Evolutionary conservation across 495 filamentous ascomycete species (phyloP).

Genomic region (Sordaria brevicollis): DNA sequence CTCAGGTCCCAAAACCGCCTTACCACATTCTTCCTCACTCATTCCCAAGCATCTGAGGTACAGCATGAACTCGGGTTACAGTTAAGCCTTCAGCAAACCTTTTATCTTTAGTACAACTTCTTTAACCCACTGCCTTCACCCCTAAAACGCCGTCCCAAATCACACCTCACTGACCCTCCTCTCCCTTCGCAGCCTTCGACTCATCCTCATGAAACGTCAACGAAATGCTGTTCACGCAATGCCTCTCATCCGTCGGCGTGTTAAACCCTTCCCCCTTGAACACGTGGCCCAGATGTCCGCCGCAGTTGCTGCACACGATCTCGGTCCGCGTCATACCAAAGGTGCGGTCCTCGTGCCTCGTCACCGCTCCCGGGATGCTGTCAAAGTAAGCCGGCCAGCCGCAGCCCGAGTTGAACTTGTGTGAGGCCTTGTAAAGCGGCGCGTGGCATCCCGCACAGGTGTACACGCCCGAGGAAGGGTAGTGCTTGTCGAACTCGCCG

Average conservation of each 20-base stretch:
- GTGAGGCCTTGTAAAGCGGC: slow-evolving; percentile 77
- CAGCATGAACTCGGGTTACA: background rate
- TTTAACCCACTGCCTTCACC: background rate
- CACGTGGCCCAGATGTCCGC: slow-evolving; percentile 92
- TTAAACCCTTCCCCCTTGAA: slow-evolving; percentile 91
- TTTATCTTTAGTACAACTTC: background rate
- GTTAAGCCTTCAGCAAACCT: background rate
- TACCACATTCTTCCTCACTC: background rate
- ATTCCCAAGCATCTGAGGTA: background rate
- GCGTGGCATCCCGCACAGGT: slow-evolving; percentile 76
- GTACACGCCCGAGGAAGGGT: slow-evolving; percentile 64
- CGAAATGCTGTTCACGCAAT: slow-evolving; percentile 93
- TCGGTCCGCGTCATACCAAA: slow-evolving; percentile 83
- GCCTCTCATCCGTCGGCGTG: slow-evolving; percentile 89
- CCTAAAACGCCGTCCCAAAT: background rate
- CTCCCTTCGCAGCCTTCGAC: slow-evolving; percentile 36
- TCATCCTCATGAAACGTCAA: slow-evolving; percentile 66
- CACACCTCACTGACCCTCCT: slow-evolving; percentile 23
- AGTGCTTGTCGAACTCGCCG: slow-evolving; percentile 81
- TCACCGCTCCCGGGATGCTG: slow-evolving; percentile 81
- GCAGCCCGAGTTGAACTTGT: slow-evolving; percentile 94
- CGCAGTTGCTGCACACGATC: slow-evolving; percentile 89
- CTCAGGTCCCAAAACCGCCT: background rate
- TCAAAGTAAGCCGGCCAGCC: slow-evolving; percentile 98
- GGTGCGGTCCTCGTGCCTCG: slow-evolving; percentile 59